phyloP scores from a whole-genome alignment of 768 basidiomycete genomes.

The Rhizopogon salebrosus region DNA sequence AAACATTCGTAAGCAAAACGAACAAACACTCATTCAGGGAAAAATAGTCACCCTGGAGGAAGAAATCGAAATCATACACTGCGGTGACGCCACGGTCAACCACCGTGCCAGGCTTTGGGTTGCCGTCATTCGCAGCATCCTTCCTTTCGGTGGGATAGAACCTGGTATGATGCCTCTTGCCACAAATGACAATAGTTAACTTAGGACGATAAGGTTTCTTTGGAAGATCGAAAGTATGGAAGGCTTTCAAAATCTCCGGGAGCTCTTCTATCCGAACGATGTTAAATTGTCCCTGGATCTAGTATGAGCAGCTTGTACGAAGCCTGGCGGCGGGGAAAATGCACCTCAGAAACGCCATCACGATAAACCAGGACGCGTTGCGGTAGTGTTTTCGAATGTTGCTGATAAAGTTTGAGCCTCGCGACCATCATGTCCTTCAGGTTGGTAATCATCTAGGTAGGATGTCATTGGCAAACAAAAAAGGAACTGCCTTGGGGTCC shows the following conservation, averaged over 20 bases:
- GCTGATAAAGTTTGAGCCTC: slow-evolving; percentile 36
- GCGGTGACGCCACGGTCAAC: slow-evolving; percentile 53
- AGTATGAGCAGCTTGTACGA: slow-evolving; percentile 8
- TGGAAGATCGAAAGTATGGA: slow-evolving; percentile 31
- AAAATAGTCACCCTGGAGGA: slow-evolving; percentile 38
- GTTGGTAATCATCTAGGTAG: slow-evolving; percentile 41
- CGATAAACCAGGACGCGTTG: slow-evolving; percentile 48
- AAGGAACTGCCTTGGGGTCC: background rate
- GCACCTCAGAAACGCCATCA: slow-evolving; percentile 79
- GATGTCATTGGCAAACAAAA: background rate
- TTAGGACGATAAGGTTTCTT: slow-evolving; percentile 38
- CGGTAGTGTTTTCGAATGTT: slow-evolving; percentile 33
- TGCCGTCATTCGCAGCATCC: slow-evolving; percentile 40
- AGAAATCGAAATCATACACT: slow-evolving; percentile 53
- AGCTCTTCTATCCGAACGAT: slow-evolving; percentile 40
- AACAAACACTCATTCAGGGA: background rate
- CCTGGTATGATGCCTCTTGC: slow-evolving; percentile 54
- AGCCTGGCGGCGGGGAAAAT: slow-evolving; percentile 1
- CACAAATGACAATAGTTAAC: slow-evolving; percentile 50
- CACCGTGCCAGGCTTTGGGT: slow-evolving; percentile 48
- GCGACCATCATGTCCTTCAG: slow-evolving; percentile 45
- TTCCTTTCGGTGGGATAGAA: slow-evolving; percentile 46
- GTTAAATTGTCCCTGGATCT: slow-evolving; percentile 41
- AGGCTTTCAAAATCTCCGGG: slow-evolving; percentile 38
- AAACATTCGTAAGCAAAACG: background rate